These are phyloP conservation scores for Apiospora malaysiana DNA, from an alignment of 2,329 filamentous ascomycete species.

Conservation along the genomic window DNA sequence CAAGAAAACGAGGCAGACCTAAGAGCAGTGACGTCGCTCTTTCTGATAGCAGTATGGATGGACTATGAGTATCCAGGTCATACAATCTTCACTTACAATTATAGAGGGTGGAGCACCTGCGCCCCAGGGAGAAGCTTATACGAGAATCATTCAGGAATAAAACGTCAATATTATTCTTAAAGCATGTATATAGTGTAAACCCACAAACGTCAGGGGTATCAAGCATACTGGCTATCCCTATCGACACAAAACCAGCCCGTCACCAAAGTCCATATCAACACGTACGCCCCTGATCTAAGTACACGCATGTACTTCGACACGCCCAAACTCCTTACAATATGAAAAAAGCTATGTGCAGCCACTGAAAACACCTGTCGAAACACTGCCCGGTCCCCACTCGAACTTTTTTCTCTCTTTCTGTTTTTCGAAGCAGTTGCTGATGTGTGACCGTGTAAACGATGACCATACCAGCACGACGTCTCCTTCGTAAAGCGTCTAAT, in stretches of 20 bases:
- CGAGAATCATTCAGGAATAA: neutral
- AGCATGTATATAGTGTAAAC: slow-evolving; percentile 6
- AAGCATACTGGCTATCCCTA: slow-evolving; percentile 30
- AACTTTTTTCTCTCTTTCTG: neutral
- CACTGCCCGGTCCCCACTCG: neutral
- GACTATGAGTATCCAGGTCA: neutral
- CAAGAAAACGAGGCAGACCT: slow-evolving; percentile 25
- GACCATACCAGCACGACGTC: neutral
- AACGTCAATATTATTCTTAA: slow-evolving; percentile 5
- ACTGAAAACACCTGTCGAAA: neutral
- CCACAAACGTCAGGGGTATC: slow-evolving; percentile 30
- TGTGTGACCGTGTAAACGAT: neutral
- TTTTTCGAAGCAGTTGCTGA: neutral
- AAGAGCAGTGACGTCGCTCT: slow-evolving; percentile 22
- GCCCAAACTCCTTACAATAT: slow-evolving; percentile 18
- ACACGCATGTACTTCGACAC: slow-evolving; percentile 19
- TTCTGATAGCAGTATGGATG: slow-evolving; percentile 15
- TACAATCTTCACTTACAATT: neutral
- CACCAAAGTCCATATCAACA: neutral
- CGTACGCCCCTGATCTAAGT: slow-evolving; percentile 4
- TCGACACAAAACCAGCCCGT: slow-evolving; percentile 24
- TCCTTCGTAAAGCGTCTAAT: slow-evolving; percentile 28
- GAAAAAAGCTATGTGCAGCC: slow-evolving; percentile 5
- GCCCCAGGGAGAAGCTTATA: no score
- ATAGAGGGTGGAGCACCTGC: no score